Conservation (phyloP, 2,329 filamentous ascomycete species). For the Penicillium hesseltinei region DNA sequence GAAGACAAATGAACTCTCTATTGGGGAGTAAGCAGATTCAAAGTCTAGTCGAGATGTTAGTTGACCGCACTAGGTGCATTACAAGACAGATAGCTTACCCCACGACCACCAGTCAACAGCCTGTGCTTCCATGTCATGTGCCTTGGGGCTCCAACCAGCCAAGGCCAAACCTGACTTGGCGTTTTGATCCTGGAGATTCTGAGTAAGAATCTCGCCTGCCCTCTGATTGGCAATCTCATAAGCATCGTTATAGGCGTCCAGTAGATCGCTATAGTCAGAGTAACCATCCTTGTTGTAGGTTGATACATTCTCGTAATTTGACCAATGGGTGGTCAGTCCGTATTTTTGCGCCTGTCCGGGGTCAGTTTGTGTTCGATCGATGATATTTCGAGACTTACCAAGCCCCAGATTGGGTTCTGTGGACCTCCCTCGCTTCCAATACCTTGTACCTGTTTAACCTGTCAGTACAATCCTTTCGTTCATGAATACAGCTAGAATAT, state of each 20-base stretch:
- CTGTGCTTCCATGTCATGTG: conserved; percentile 53
- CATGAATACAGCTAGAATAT: background rate
- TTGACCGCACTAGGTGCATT: background rate
- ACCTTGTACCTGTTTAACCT: conserved; percentile 16
- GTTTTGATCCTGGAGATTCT: conserved; percentile 62
- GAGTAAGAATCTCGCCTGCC: conserved; percentile 56
- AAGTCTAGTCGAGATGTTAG: conserved; percentile 46
- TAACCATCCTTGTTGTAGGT: conserved; percentile 61
- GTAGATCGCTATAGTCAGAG: conserved; percentile 50
- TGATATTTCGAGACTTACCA: conserved; percentile 8
- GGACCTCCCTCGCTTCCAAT: conserved; percentile 18
- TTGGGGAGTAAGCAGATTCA: conserved; percentile 59
- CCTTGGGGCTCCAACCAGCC: conserved; percentile 62
- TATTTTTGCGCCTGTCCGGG: conserved; percentile 54
- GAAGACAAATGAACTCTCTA: conserved; percentile 56
- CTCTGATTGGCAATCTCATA: conserved; percentile 50
- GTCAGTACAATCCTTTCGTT: background rate
- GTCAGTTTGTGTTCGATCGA: background rate
- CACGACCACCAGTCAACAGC: conserved; percentile 62
- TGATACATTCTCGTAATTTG: conserved; percentile 57
- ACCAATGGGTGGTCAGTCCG: conserved; percentile 55
- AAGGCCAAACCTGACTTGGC: conserved; percentile 58
- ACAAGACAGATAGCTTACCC: conserved; percentile 26
- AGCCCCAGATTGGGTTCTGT: conserved; percentile 19
- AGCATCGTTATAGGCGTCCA: conserved; percentile 52